phyloP scores from a whole-genome alignment of 768 basidiomycete genomes.

The Galerina sulciceps region DNA sequence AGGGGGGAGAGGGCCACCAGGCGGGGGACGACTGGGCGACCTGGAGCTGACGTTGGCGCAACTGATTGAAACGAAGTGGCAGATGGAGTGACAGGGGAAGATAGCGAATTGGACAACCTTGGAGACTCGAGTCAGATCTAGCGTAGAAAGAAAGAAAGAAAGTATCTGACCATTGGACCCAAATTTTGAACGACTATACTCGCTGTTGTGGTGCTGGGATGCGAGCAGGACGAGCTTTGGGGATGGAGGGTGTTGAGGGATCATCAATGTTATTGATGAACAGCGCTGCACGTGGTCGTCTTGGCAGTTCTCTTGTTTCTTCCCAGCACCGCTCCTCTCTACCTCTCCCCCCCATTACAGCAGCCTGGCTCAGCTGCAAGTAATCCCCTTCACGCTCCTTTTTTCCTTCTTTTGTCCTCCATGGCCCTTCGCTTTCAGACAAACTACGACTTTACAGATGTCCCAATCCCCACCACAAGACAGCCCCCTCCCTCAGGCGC shows the following conservation, averaged over 20 bases:
- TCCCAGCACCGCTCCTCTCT: conserved; percentile 23
- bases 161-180: conserved; percentile 43
- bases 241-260: no score
- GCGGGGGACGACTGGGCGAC: conserved; percentile 27
- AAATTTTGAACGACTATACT: conserved; percentile 72
- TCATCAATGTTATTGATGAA: no score
- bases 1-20: conserved; percentile 23
- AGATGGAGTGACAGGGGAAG: conserved; percentile 64
- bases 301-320: conserved; percentile 19
- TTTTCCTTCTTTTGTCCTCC: conserved; percentile 30
- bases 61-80: conserved; percentile 58
- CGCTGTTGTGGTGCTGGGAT: conserved; percentile 75
- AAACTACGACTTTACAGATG: conserved; percentile 58
- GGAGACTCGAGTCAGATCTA: conserved; percentile 2
- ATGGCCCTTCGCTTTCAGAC: conserved; percentile 63
- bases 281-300: conserved; percentile 13
- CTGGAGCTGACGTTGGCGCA: conserved; percentile 53
- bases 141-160: neutral
- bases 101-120: conserved; percentile 64
- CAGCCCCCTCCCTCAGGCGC: conserved; percentile 55
- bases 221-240: conserved; percentile 60
- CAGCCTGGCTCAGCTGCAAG: conserved; percentile 24
- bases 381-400: conserved; percentile 26
- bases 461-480: conserved; percentile 70
- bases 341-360: conserved; percentile 24